Evolutionary conservation across 106 monocot species (phyloP).

Genomic region (Acorus calamus): DNA sequence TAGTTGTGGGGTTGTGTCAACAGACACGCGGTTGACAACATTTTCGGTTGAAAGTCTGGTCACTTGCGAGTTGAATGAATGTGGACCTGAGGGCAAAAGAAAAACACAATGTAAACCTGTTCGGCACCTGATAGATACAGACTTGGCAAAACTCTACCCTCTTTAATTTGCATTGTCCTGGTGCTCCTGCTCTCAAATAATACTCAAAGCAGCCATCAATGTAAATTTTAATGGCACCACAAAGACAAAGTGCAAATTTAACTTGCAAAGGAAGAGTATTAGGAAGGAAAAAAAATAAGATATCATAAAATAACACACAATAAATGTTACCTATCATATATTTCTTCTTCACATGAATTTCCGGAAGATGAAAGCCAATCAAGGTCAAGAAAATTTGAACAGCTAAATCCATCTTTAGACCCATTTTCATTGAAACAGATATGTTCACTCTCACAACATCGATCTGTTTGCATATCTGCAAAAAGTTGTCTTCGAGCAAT

Average conservation of each 20-base stretch:
- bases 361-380: constrained; percentile 69
- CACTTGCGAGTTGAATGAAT: constrained; percentile 19
- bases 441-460: constrained; percentile 12
- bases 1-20: constrained; percentile 14
- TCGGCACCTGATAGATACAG: no score
- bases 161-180: no score
- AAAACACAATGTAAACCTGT: no score
- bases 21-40: constrained; percentile 17
- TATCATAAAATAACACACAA: no score
- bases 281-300: no score
- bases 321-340: constrained; percentile 66
- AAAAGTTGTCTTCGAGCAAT: constrained; percentile 30
- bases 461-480: constrained; percentile 1
- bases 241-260: no score
- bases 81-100: no score
- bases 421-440: constrained; percentile 31
- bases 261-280: no score
- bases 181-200: no score
- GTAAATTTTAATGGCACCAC: no score
- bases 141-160: no score
- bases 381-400: constrained; percentile 81
- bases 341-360: constrained; percentile 74
- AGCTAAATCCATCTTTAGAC: constrained; percentile 31
- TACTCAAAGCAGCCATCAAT: no score
- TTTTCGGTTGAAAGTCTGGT: constrained; percentile 43